Conservation (phyloP, 768 basidiomycete genomes). For the Collybia sordida region DNA sequence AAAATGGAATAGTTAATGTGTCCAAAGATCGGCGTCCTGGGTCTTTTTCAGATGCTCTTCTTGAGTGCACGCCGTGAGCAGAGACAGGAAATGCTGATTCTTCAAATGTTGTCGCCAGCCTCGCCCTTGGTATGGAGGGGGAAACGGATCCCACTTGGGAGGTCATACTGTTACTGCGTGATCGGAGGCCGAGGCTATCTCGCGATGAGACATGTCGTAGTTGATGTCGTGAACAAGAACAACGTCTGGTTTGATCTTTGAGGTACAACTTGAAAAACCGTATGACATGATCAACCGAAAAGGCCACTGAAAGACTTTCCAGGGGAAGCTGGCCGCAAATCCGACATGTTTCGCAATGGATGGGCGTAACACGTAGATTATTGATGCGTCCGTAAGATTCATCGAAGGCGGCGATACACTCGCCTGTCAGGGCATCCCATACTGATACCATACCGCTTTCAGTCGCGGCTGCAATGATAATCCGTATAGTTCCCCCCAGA, state of each 20-base stretch:
- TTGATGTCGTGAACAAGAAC: constrained; percentile 60
- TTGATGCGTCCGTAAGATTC: constrained; percentile 58
- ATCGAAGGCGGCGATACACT: constrained; percentile 62
- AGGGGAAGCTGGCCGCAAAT: constrained; percentile 68
- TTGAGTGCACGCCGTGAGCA: constrained; percentile 74
- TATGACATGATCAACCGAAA: constrained; percentile 65
- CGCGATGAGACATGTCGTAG: constrained; percentile 45
- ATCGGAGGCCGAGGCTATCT: constrained; percentile 51
- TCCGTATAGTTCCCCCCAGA: constrained; percentile 46
- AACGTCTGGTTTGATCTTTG: constrained; percentile 57
- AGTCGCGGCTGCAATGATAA: constrained; percentile 63
- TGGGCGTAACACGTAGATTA: constrained; percentile 58
- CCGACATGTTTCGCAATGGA: constrained; percentile 56
- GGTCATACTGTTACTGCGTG: constrained; percentile 61
- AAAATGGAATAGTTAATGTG: constrained; percentile 42
- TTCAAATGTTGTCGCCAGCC: constrained; percentile 49
- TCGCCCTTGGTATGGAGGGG: constrained; percentile 47
- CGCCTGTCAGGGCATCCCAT: constrained; percentile 71
- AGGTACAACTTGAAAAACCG: constrained; percentile 64
- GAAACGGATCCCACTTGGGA: constrained; percentile 42
- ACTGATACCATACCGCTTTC: constrained; percentile 68
- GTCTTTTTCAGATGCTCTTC: constrained; percentile 73
- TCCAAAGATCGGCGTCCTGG: constrained; percentile 48
- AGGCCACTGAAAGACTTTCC: constrained; percentile 64
- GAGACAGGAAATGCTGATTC: constrained; percentile 72